phyloP scores from a whole-genome alignment of 1,284 basidiomycete species.

The Wolfiporia cocos region DNA sequence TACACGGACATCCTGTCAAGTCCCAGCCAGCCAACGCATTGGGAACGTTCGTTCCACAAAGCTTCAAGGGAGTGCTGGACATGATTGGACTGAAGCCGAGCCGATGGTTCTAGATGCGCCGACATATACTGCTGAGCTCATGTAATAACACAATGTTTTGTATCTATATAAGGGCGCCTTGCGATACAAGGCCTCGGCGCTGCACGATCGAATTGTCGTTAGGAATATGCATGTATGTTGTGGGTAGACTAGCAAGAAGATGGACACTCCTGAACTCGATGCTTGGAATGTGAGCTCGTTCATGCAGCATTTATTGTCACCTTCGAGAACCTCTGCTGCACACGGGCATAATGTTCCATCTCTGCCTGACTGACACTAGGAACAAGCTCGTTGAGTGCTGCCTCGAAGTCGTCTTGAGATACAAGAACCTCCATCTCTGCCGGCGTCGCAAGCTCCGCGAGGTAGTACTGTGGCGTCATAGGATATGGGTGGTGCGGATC shows the following conservation, averaged over 20 bases:
- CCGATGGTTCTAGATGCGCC: constrained; percentile 40
- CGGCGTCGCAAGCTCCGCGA: constrained; percentile 76
- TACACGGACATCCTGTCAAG: constrained; percentile 44
- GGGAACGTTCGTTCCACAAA: constrained; percentile 39
- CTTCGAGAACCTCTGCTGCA: constrained; percentile 67
- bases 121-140: neutral
- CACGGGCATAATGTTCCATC: constrained; percentile 80
- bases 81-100: constrained; percentile 48
- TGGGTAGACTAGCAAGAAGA: too few relatives aligned
- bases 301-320: constrained; percentile 13
- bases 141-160: neutral
- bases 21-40: constrained; percentile 39
- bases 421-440: constrained; percentile 79
- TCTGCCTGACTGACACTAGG: constrained; percentile 89
- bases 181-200: too few relatives aligned
- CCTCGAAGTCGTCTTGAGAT: constrained; percentile 67
- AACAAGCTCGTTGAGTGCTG: constrained; percentile 70
- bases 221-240: too few relatives aligned
- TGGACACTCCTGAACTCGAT: too few relatives aligned
- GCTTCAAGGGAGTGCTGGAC: constrained; percentile 48
- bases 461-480: constrained; percentile 89
- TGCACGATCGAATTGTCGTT: too few relatives aligned
- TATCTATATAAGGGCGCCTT: neutral
- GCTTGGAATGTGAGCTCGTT: neutral
- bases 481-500: constrained; percentile 54